Base-by-base conservation (phyloP, 768 basidiomycete species). In the Lyophyllum atratum region DNA sequence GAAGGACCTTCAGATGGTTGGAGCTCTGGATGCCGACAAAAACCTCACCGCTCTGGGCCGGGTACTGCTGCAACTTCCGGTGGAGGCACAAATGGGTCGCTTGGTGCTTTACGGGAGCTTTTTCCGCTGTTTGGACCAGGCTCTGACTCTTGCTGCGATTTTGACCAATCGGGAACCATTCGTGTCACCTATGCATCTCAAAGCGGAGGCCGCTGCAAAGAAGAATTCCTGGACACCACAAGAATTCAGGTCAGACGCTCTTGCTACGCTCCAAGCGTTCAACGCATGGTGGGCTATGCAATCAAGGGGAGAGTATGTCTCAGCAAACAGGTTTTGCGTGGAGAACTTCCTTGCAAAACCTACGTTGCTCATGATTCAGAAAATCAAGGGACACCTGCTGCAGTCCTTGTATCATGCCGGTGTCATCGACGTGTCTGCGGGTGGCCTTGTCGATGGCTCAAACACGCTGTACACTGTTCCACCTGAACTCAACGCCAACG, bases 141-240 rank as follows among this genome's bases (percentile, higher is more conserved):
- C 92, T 0, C 71, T 98, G 59, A 92, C 93, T 4, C 81, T 97
- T 47, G 95, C 95, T n/a, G 93, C 93, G 6, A 88, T 97, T 64
- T 74, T 97, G 62, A 86, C 91, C 14, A 90, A 92, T 63, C 89
- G 95, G 29, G 94, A 96, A 57, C 93, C 95, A 5, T 98, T 97
- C 79, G 70, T 95, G 55, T 83, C 88, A 0, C 95, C 95, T 0
- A 81, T 89, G 70, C 85, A 87, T 49, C 76, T 89, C 53, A 92
- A 90, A 72, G 67, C 71, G 10, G 84, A 92, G 66, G 87, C 95
- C 2, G 77, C 84, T 37, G 80, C 78, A 19, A 80, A 81, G 69
- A 95, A 95, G 73, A 80, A 84, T 58, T 84, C 83, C 1, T 98
- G 92, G 90, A 81, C 85, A 15, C 85, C 90, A 4, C 77, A 76